Evolutionary conservation across 495 filamentous ascomycete species (phyloP).

Genomic region (Lasiosphaeriaceae sp.): DNA sequence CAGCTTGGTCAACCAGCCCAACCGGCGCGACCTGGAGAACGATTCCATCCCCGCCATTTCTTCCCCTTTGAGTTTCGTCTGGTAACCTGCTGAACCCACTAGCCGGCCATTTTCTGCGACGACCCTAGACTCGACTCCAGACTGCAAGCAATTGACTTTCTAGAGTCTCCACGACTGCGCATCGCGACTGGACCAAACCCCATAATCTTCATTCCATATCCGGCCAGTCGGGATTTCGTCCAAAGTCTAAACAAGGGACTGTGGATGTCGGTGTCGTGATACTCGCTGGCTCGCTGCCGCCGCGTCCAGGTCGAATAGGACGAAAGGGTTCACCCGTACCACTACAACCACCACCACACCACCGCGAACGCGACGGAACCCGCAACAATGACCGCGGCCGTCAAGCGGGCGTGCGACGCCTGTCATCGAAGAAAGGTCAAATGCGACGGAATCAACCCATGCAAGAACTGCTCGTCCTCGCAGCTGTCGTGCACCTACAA

Average conservation of each 20-base stretch:
- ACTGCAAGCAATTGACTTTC: slow-evolving; percentile 23
- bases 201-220: slow-evolving; percentile 2
- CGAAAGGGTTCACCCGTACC: slow-evolving; percentile 11
- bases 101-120: slow-evolving; percentile 16
- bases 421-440: slow-evolving; percentile 84
- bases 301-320: slow-evolving; percentile 10
- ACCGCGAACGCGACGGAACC: slow-evolving; percentile 6
- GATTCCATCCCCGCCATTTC: slow-evolving; percentile 9
- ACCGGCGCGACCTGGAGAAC: neutral
- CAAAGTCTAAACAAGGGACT: slow-evolving; percentile 9
- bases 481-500: slow-evolving; percentile 75
- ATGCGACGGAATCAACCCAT: slow-evolving; percentile 68
- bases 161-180: slow-evolving; percentile 32
- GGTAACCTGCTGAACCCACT: slow-evolving; percentile 11
- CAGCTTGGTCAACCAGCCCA: neutral
- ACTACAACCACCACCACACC: slow-evolving; percentile 10
- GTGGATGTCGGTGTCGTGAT: slow-evolving; percentile 26
- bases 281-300: slow-evolving; percentile 14
- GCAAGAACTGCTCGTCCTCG: slow-evolving; percentile 64
- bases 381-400: slow-evolving; percentile 46
- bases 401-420: slow-evolving; percentile 72
- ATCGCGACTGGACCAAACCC: slow-evolving; percentile 15
- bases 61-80: slow-evolving; percentile 6
- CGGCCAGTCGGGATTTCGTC: slow-evolving; percentile 16
- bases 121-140: slow-evolving; percentile 32